Conservation (phyloP, 2,329 filamentous ascomycete genomes). For the Bisporella sp. region DNA sequence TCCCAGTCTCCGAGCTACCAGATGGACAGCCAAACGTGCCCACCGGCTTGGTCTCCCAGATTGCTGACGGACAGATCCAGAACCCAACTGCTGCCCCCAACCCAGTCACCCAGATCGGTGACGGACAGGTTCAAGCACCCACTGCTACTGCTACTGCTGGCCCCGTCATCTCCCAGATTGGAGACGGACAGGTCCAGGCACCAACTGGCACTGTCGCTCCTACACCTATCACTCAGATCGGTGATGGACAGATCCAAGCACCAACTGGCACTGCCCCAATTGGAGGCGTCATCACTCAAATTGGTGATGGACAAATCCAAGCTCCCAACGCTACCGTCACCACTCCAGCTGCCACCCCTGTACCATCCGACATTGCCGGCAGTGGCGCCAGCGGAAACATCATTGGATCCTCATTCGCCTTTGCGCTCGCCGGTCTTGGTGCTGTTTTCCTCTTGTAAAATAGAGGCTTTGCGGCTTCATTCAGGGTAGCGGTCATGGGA, state of each 20-base stretch:
- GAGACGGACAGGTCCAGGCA: constrained; percentile 41
- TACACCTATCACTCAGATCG: constrained; percentile 5
- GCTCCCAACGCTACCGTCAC: constrained; percentile 35
- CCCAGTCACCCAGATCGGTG: constrained; percentile 19
- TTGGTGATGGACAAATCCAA: constrained; percentile 39
- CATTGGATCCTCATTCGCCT: neutral
- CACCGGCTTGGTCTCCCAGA: constrained; percentile 24
- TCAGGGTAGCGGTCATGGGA: neutral
- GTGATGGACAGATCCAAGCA: constrained; percentile 24
- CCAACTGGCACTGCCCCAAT: neutral
- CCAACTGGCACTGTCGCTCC: constrained; percentile 32
- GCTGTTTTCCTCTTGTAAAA: neutral
- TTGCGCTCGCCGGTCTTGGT: neutral
- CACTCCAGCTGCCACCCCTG: constrained; percentile 3
- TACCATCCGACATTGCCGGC: neutral
- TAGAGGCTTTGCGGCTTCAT: neutral
- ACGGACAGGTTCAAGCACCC: constrained; percentile 26
- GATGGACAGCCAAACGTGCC: constrained; percentile 29
- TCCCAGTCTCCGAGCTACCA: constrained; percentile 18
- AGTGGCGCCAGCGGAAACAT: neutral
- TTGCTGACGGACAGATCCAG: constrained; percentile 28
- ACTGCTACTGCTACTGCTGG: constrained; percentile 10
- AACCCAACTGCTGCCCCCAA: constrained; percentile 10
- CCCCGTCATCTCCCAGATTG: constrained; percentile 20
- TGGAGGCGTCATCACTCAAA: constrained; percentile 13